Percentiles rank a stretch among this genome's conserved stretches.
phyloP scores from a whole-genome alignment of 2,329 filamentous ascomycete genomes.

The Tympanopsis confertula region DNA sequence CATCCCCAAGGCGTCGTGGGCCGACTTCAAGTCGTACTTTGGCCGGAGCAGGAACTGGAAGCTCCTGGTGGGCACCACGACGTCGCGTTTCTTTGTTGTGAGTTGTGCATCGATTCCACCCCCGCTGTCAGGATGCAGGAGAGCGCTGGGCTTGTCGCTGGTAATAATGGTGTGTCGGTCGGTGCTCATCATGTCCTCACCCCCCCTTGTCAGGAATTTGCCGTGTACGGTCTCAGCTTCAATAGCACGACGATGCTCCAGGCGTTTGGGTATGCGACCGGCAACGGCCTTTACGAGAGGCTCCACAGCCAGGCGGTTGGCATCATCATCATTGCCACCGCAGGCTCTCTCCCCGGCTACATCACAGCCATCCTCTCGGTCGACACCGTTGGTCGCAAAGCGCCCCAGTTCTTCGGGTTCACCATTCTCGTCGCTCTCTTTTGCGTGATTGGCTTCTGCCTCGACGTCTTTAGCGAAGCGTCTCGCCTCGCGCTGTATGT shows the following conservation, averaged over 20 bases:
- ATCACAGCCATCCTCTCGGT: constrained; percentile 65
- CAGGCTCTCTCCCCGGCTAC: constrained; percentile 70
- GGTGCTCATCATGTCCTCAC: constrained; percentile 1
- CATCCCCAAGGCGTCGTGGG: constrained; percentile 58
- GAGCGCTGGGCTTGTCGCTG: neutral
- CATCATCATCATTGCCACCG: constrained; percentile 66
- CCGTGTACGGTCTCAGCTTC: constrained; percentile 61
- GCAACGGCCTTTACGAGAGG: constrained; percentile 51
- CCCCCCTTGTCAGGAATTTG: constrained; percentile 37
- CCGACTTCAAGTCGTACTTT: constrained; percentile 58
- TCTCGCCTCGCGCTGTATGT: constrained; percentile 50
- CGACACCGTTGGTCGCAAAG: constrained; percentile 66
- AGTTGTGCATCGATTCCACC: too few relatives aligned
- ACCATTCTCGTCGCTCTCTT: constrained; percentile 49
- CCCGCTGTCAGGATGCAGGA: too few relatives aligned
- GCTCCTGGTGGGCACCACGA: constrained; percentile 62
- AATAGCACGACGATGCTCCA: constrained; percentile 63
- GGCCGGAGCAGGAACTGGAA: constrained; percentile 57
- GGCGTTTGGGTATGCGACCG: constrained; percentile 60
- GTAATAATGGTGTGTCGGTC: constrained; percentile 1
- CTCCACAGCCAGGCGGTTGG: constrained; percentile 65
- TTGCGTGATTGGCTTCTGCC: constrained; percentile 48
- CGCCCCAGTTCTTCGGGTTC: constrained; percentile 59
- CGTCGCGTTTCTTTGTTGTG: constrained; percentile 71
- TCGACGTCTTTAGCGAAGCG: constrained; percentile 31